Evolutionary conservation across 352 stramenopile species (phyloP).

Genomic region (Pythium utonaiense): DNA sequence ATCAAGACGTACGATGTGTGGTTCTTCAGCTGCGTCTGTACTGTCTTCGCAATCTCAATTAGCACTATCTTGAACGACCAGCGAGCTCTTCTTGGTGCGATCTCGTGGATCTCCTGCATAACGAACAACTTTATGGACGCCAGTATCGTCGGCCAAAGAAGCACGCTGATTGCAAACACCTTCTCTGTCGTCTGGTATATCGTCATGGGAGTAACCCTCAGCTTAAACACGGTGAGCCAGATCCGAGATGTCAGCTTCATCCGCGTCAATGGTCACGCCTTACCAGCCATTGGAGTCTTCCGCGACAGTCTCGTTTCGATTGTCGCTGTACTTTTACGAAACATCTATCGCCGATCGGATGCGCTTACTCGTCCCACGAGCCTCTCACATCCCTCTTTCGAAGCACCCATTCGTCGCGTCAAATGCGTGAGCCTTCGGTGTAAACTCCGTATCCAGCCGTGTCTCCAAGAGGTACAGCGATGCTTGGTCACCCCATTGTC

Average conservation of each 20-base stretch:
- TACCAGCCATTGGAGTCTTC: slow-evolving; percentile 1
- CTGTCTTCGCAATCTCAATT: background rate
- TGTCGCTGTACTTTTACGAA: slow-evolving; percentile 5
- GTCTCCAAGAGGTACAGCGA: background rate
- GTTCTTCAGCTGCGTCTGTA: slow-evolving; percentile 14
- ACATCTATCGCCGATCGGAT: slow-evolving; percentile 9
- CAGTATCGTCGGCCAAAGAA: slow-evolving; percentile 1
- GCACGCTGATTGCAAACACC: slow-evolving; percentile 3
- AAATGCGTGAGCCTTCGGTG: slow-evolving; percentile 20
- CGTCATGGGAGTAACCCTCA: background rate
- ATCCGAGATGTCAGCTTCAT: slow-evolving; percentile 9
- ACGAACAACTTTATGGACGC: slow-evolving; percentile 19
- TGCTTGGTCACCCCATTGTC: too few species aligned
- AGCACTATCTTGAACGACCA: slow-evolving; percentile 6
- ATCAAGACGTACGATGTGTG: slow-evolving; percentile 22
- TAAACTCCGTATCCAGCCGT: slow-evolving; percentile 1
- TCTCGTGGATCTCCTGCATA: background rate
- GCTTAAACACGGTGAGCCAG: background rate
- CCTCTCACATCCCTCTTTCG: background rate
- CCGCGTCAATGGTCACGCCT: slow-evolving; percentile 6
- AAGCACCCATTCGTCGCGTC: background rate
- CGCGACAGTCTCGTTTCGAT: slow-evolving; percentile 8
- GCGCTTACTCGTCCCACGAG: background rate
- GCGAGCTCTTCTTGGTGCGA: background rate
- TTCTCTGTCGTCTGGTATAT: slow-evolving; percentile 1